Conservation (phyloP, 2,329 filamentous ascomycete genomes). For the Sclerotinia borealis region DNA sequence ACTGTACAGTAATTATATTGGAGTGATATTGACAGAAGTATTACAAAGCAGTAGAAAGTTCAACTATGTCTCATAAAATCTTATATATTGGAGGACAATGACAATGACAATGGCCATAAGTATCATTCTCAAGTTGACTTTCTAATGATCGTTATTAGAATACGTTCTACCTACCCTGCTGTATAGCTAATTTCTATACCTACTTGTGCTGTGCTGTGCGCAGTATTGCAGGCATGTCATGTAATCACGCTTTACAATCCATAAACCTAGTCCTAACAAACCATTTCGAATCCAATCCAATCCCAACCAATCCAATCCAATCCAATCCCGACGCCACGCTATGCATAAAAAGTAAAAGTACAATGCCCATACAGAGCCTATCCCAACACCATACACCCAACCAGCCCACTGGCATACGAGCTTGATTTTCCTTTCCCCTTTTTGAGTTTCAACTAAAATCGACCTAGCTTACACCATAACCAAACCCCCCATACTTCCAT, state of each 20-base stretch:
- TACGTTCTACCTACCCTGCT: not conserved
- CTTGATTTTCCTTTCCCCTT: not conserved
- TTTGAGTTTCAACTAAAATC: not conserved
- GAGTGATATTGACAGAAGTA: too few species aligned
- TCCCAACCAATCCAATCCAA: not conserved
- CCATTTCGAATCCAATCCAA: not conserved
- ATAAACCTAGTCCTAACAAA: not conserved
- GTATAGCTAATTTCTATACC: not conserved
- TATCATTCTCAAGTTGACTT: too few species aligned
- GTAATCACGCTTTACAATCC: not conserved
- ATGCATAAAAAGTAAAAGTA: not conserved
- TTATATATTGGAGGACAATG: too few species aligned
- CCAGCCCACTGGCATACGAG: not conserved
- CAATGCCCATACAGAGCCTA: not conserved
- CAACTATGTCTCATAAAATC: too few species aligned
- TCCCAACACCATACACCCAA: not conserved
- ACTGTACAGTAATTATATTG: too few species aligned
- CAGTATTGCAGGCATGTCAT: not conserved
- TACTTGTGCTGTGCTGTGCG: not conserved
- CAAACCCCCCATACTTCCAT: not conserved
- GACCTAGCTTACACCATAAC: not conserved
- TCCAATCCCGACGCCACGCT: constrained; percentile 4
- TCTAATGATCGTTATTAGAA: not conserved
- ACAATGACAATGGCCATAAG: too few species aligned
- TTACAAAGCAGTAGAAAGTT: too few species aligned